Evolutionary conservation across 345 rosid genomes (phyloP).

Genomic region (Eucalyptus erythrocorys): DNA sequence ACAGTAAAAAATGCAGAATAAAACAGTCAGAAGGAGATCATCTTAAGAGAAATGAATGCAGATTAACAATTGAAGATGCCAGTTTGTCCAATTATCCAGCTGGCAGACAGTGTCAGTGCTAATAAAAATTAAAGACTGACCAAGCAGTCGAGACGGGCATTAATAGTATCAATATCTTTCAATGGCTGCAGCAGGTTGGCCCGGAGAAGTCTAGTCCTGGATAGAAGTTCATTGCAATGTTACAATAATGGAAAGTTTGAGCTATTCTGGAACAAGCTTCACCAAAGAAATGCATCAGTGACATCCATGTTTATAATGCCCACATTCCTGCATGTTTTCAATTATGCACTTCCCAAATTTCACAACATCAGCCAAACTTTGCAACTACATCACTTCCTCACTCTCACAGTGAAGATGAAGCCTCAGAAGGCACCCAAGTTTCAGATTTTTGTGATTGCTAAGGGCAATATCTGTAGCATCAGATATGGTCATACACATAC

Average conservation of each 20-base stretch:
- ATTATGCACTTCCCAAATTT: neutral
- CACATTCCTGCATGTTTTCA: neutral
- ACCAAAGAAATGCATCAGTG: neutral
- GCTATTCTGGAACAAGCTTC: neutral
- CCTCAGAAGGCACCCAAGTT: neutral
- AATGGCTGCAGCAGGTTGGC: slow-evolving; percentile 97
- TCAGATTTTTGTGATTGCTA: neutral
- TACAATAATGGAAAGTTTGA: neutral
- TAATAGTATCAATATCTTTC: slow-evolving; percentile 89
- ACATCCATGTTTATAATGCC: neutral
- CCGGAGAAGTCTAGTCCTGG: slow-evolving; percentile 93
- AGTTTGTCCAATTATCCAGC: neutral
- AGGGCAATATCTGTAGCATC: neutral
- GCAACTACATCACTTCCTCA: neutral
- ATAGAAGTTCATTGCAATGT: slow-evolving; percentile 4
- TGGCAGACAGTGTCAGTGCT: neutral
- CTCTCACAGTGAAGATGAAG: neutral
- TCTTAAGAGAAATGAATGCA: neutral
- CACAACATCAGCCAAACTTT: neutral
- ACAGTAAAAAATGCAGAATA: neutral
- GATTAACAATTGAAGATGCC: neutral
- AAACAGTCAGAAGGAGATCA: neutral
- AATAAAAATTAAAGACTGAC: slow-evolving; percentile 13
- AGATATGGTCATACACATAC: slow-evolving; percentile 16
- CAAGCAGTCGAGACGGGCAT: slow-evolving; percentile 90